Evolutionary conservation across 768 basidiomycete genomes (phyloP).

Genomic region (Tricholoma furcatifolium): DNA sequence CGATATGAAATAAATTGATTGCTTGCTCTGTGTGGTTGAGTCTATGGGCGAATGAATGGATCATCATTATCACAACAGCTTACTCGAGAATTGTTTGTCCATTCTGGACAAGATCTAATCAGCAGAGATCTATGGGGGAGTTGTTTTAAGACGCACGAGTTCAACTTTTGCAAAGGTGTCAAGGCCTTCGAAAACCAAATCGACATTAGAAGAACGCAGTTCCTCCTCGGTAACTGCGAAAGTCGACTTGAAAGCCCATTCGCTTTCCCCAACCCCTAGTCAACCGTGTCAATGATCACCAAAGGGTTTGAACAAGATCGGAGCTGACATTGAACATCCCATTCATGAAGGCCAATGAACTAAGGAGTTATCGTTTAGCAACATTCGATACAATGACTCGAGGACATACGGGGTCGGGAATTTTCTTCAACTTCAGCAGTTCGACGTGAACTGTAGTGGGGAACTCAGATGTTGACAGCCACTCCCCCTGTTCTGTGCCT

Average conservation of each 20-base stretch:
- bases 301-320: neutral
- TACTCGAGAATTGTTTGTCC: slow-evolving; percentile 66
- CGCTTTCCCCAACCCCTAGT: slow-evolving; percentile 84
- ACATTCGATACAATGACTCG: neutral
- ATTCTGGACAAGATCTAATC: slow-evolving; percentile 51
- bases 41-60: slow-evolving; percentile 1
- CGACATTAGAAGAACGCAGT: slow-evolving; percentile 46
- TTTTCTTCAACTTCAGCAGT: slow-evolving; percentile 66
- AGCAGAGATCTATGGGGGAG: neutral
- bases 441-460: slow-evolving; percentile 91
- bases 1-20: slow-evolving; percentile 87
- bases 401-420: slow-evolving; percentile 76
- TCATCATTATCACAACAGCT: slow-evolving; percentile 8
- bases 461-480: slow-evolving; percentile 60
- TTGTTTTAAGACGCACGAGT: slow-evolving; percentile 49
- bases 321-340: slow-evolving; percentile 83
- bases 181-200: slow-evolving; percentile 87
- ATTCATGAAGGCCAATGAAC: slow-evolving; percentile 80
- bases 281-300: neutral
- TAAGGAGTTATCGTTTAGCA: slow-evolving; percentile 24
- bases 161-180: slow-evolving; percentile 83
- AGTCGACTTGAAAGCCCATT: slow-evolving; percentile 78
- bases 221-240: slow-evolving; percentile 54
- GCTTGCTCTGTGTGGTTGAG: slow-evolving; percentile 44
- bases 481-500: slow-evolving; percentile 62